These are phyloP conservation scores for Aureobasidium sp. DNA, from an alignment of 2,329 filamentous ascomycete species.

Conservation along the genomic window DNA sequence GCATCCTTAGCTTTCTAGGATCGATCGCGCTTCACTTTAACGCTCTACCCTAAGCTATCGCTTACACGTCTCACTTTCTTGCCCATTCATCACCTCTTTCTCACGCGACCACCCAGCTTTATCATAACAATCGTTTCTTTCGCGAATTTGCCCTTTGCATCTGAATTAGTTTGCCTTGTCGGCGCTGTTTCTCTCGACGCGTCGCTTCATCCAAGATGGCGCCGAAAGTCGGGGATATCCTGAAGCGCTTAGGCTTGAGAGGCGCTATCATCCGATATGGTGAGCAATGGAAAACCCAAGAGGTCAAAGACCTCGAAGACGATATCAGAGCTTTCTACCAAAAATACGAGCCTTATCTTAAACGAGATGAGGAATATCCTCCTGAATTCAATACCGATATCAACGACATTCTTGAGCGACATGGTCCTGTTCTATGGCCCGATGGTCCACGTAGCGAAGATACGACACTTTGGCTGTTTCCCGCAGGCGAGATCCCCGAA, in stretches of 20 bases:
- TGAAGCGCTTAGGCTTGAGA: neutral
- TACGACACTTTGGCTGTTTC: neutral
- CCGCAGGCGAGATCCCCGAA: neutral
- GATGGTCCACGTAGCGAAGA: neutral
- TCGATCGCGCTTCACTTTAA: neutral
- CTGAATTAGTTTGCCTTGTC: neutral
- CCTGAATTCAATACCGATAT: neutral
- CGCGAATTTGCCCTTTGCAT: neutral
- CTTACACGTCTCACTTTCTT: neutral
- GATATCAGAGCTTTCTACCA: neutral
- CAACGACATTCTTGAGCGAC: neutral
- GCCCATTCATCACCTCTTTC: neutral
- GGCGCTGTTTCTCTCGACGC: neutral
- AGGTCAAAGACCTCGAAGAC: neutral
- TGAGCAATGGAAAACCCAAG: slow-evolving; percentile 6
- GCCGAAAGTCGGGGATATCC: neutral
- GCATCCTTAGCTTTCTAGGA: slow-evolving; percentile 2
- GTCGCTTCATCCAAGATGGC: neutral
- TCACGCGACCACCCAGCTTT: neutral
- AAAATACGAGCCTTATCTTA: neutral
- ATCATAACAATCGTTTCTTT: neutral
- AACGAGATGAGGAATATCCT: neutral
- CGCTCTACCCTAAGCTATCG: neutral
- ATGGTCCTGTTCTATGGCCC: neutral
- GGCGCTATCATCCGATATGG: neutral